Conservation (phyloP, 108 stramenopile species). For the Cyclotella atomus region DNA sequence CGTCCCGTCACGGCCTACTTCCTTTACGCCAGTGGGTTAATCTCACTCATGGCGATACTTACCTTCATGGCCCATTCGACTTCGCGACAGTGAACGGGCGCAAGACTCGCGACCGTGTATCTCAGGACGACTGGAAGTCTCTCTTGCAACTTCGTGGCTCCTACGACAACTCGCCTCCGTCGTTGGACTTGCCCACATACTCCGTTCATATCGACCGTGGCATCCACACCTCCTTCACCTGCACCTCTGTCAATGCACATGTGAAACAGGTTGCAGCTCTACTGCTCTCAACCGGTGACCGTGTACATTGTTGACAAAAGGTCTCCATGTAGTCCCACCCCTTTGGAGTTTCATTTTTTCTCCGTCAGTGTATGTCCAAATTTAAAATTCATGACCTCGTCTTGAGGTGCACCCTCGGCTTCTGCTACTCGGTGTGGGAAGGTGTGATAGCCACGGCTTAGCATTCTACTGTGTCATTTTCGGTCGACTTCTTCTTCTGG, state of each 20-base stretch:
- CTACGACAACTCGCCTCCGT: neutral
- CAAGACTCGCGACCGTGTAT: conserved; percentile 6
- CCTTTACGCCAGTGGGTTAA: conserved; percentile 3
- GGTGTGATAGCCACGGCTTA: too few relatives aligned
- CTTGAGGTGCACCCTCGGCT: too few relatives aligned
- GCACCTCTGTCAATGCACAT: neutral
- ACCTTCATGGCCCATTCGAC: conserved; percentile 10
- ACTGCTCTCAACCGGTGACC: neutral
- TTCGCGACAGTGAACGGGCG: neutral
- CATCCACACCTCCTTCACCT: neutral
- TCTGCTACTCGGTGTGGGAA: too few relatives aligned
- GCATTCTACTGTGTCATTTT: neutral
- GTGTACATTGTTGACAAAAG: neutral
- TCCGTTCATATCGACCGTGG: conserved; percentile 11
- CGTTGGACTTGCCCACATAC: neutral
- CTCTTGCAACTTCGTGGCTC: neutral
- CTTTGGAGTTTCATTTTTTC: neutral
- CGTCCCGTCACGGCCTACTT: neutral
- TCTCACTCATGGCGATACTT: neutral
- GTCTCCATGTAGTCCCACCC: neutral
- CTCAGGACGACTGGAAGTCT: neutral
- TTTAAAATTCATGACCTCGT: too few relatives aligned
- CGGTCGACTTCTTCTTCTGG: neutral
- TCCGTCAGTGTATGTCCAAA: too few relatives aligned
- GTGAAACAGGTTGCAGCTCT: neutral